These are phyloP conservation scores for Pleurotus djamor DNA, from an alignment of 768 basidiomycete species.

Conservation along the genomic window DNA sequence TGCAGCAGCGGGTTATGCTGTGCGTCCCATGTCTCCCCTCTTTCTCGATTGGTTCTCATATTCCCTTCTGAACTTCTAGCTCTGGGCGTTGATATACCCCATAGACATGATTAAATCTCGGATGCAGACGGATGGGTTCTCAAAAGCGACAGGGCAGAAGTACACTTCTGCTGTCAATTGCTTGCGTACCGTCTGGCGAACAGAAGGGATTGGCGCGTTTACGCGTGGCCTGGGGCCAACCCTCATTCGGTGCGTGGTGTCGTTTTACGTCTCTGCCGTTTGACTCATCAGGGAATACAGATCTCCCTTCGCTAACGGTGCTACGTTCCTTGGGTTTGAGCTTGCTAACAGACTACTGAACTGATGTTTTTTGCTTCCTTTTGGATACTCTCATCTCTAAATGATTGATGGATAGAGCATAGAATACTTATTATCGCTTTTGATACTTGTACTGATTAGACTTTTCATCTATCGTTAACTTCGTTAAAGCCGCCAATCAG, in stretches of 20 bases:
- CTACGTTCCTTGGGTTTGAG: slow-evolving; percentile 96
- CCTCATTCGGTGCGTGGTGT: slow-evolving; percentile 70
- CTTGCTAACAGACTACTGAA: slow-evolving; percentile 77
- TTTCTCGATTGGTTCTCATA: slow-evolving; percentile 8
- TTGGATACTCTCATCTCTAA: too few relatives aligned
- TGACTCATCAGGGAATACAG: slow-evolving; percentile 31
- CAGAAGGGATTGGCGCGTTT: slow-evolving; percentile 85
- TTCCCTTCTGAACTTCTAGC: slow-evolving; percentile 31
- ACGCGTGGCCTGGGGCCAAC: slow-evolving; percentile 91
- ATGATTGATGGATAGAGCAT: too few relatives aligned
- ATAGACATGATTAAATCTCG: slow-evolving; percentile 96
- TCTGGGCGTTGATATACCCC: slow-evolving; percentile 93
- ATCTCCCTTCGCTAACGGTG: slow-evolving; percentile 95
- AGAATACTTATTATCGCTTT: too few relatives aligned
- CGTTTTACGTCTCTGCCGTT: slow-evolving; percentile 6
- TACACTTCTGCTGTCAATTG: slow-evolving; percentile 85
- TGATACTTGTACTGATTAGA: neutral
- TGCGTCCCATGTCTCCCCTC: slow-evolving; percentile 33
- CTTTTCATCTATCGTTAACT: neutral
- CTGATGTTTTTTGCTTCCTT: slow-evolving; percentile 8
- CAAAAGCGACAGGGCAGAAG: slow-evolving; percentile 70
- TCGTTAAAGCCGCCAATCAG: neutral
- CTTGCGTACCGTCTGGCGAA: slow-evolving; percentile 76
- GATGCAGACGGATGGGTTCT: slow-evolving; percentile 93
- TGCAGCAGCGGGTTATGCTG: slow-evolving; percentile 89